Base-by-base conservation (phyloP, 345 rosid species). In the Eucalyptus coolabah region DNA sequence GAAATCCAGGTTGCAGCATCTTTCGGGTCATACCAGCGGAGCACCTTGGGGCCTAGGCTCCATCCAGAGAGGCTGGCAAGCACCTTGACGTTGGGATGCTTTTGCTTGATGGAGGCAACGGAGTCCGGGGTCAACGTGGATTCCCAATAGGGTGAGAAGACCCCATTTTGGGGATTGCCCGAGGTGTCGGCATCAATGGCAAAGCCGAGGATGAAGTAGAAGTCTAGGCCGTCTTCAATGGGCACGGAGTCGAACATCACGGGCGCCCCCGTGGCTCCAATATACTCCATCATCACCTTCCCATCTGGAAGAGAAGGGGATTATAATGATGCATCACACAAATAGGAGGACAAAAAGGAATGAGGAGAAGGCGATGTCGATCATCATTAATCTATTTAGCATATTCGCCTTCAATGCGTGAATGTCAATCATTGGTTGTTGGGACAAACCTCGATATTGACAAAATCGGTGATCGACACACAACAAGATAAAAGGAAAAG, bases 201-300 rank as follows among this genome's bases (percentile, higher is more conserved):
- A 67, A 95, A 95, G 86, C 96, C 7, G 0, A 94, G 93, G 14
- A 93, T 87, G 93, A 94, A 95, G 65, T 95, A 92, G 90, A 95
- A 95, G 56, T 93, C 93, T 9, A 94, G 92, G 50, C 87, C 90
- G 1, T 90, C 87, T 9, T 91, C 21, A 6, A 94, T 89, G 4
- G 96, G 95, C 45, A 94, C 92, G 0, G 90, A 5, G 50, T 91
- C 92, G 15, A 95, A 93, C 23, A 32, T 89, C 6, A 95, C 92
- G 0, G 92, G 91, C 10, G 24, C 89, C 2, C 96, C 95, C 0
- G 95, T 91, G 12, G 95, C 96, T 67, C 96, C 96, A 16, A 95
- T 94, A 50, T 94, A 95, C 91, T 94, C 96, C 96, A 95, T 93
- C 95, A 95, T 94, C 90, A 94, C 95, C 89, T 93, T 93, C 37